A percentile compares a stretch with the other conserved stretches of the same genome.
These are phyloP conservation scores for Pichia kudriavzevii DNA, from an alignment of 1,139 yeast genomes.

Conservation along the genomic window DNA sequence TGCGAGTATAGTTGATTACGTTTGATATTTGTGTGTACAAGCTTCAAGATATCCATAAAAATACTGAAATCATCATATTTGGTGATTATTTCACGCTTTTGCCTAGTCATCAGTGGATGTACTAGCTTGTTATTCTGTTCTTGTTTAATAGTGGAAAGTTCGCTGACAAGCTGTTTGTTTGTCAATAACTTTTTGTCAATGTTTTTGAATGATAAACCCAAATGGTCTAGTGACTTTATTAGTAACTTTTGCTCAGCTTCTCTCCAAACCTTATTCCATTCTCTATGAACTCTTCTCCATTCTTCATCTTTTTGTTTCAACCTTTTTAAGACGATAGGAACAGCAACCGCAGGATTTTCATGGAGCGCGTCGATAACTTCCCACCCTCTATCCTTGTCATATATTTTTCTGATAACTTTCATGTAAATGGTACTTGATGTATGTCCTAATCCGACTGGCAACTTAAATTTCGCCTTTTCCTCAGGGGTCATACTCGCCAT, in stretches of 20 bases:
- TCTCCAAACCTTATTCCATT: conserved; percentile 99
- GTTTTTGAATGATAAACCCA: conserved; percentile 92
- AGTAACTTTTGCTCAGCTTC: conserved; percentile 95
- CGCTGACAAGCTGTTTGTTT: conserved; percentile 82
- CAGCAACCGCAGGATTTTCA: conserved; percentile 91
- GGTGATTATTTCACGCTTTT: conserved; percentile 73
- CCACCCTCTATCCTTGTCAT: conserved; percentile 90
- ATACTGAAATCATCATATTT: conserved; percentile 59
- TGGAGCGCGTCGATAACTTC: conserved; percentile 95
- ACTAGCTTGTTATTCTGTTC: conserved; percentile 75
- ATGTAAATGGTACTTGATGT: conserved; percentile 86
- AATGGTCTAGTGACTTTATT: conserved; percentile 87
- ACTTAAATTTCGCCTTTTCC: conserved; percentile 76
- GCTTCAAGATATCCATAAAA: conserved; percentile 62
- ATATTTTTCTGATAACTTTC: conserved; percentile 83
- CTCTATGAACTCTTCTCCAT: conserved; percentile 97
- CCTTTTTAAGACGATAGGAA: conserved; percentile 85
- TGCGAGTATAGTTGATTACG: conserved; percentile 69
- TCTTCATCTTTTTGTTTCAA: conserved; percentile 97
- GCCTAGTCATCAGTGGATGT: conserved; percentile 81
- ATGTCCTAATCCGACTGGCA: conserved; percentile 91
- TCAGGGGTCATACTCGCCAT: conserved; percentile 89
- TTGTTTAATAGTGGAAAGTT: conserved; percentile 83
- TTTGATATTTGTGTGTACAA: conserved; percentile 63
- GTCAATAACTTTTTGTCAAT: conserved; percentile 90